Percentiles rank a stretch among this genome's conserved stretches.
phyloP scores from a whole-genome alignment of 2,329 filamentous ascomycete genomes.

The Colletotrichum somersetense region DNA sequence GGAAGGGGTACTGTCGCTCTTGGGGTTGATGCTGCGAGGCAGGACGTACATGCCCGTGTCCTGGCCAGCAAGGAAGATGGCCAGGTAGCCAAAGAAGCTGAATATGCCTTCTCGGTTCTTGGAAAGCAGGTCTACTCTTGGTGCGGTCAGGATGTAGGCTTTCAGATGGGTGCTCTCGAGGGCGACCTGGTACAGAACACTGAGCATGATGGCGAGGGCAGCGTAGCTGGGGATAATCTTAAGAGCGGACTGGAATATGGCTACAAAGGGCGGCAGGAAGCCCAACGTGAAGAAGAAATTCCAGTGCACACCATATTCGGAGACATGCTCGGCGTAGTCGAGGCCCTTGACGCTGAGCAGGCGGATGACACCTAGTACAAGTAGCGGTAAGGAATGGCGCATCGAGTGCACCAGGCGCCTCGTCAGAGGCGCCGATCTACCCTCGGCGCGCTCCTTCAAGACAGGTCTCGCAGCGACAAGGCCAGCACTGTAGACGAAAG shows the following conservation, averaged over 20 bases:
- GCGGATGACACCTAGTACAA: slow-evolving; percentile 83
- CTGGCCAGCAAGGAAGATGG: slow-evolving; percentile 93
- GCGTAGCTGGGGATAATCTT: slow-evolving; percentile 81
- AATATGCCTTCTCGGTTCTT: slow-evolving; percentile 97
- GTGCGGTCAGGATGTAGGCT: slow-evolving; percentile 84
- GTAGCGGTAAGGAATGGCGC: slow-evolving; percentile 85
- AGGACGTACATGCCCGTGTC: slow-evolving; percentile 85
- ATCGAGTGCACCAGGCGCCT: slow-evolving; percentile 75
- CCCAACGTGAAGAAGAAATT: slow-evolving; percentile 99
- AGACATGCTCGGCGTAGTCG: slow-evolving; percentile 97
- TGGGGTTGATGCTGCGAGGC: slow-evolving; percentile 66
- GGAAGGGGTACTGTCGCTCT: slow-evolving; percentile 56
- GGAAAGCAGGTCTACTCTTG: slow-evolving; percentile 82
- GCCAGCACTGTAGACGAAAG: slow-evolving; percentile 95
- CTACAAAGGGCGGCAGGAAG: slow-evolving; percentile 88
- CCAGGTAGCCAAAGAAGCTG: slow-evolving; percentile 92
- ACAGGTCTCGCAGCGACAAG: slow-evolving; percentile 88
- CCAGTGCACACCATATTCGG: slow-evolving; percentile 98
- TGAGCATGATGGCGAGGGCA: slow-evolving; percentile 77
- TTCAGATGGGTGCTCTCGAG: slow-evolving; percentile 85
- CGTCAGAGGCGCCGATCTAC: slow-evolving; percentile 61
- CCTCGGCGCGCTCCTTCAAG: slow-evolving; percentile 75
- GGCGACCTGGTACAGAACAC: slow-evolving; percentile 77
- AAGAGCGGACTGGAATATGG: slow-evolving; percentile 81
- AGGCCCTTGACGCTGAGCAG: slow-evolving; percentile 92